Evolutionary conservation across 371 early-diverging fungal species (phyloP), one percentile per base, ranked within the genome.

Genomic region (Mycotypha africana): DNA sequence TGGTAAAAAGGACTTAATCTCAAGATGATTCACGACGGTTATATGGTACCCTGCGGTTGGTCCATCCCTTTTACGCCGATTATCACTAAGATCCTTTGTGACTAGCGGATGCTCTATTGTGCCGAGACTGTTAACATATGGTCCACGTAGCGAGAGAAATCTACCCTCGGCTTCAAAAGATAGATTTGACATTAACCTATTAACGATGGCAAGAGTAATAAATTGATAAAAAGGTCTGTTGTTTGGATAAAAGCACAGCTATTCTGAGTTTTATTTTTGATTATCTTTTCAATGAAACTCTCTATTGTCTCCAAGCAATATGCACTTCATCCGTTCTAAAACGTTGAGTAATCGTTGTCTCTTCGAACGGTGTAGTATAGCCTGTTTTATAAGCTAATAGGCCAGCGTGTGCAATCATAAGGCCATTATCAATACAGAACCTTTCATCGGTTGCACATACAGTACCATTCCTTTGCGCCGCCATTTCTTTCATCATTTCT

Each of bases 371-470:
- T 1, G 91, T 90, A 6, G 70, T 71, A 42, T 76, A 84, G 2
- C 88, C 90, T 16, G 85, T 82, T 21, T 70, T 75, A 59, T 76
- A 88, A 2, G 90, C 86, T 34, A 91, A 58, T 9, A 89, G 70
- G 3, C 99, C 99, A 1, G 99, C 97, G 56, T 97, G 96, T 2
- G 99, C 99, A 67, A 99, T 99, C 99, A 99, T 99, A 35, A 96
- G 84, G 7, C 99, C 99, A 60, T 99, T 99, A 61, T 99, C 99
- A 42, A 99, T 99, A 58, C 99, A 99, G 65, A 92, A 99, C 51
- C 95, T 65, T 60, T 99, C 99, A 67, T 99, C 99, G 1, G 93
- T 99, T 1, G 97, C 93, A 78, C 91, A 96, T 6, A 97, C 82
- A 42, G 70, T 76, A 3, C 90, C 99, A 17, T 81, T 88, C 26